phyloP scores from a whole-genome alignment of 495 filamentous ascomycete species.

The Penicillium longicatenatum region DNA sequence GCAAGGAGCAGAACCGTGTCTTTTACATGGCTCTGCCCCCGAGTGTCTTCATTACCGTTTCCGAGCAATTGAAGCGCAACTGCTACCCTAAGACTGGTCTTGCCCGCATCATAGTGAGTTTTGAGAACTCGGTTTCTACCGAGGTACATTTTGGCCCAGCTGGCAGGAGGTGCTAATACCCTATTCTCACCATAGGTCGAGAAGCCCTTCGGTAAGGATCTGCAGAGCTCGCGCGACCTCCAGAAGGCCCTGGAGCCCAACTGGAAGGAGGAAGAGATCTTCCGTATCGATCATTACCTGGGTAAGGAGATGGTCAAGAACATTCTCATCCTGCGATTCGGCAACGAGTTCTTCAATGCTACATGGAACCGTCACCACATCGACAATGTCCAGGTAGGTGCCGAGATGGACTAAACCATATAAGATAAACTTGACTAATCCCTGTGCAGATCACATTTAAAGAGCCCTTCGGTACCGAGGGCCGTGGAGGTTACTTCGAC shows the following conservation, averaged over 20 bases:
- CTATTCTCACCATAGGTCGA: conserved; percentile 66
- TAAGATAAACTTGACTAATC: not conserved
- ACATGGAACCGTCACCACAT: conserved; percentile 99
- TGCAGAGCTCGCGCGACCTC: conserved; percentile 89
- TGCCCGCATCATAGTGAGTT: conserved; percentile 83
- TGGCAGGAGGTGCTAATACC: conserved; percentile 11
- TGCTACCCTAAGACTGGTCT: conserved; percentile 91
- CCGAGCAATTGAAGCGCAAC: conserved; percentile 93
- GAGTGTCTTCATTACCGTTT: conserved; percentile 96
- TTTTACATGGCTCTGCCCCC: conserved; percentile 99
- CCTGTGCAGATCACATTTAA: conserved; percentile 87
- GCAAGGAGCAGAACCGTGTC: conserved; percentile 80
- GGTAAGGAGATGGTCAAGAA: conserved; percentile 99
- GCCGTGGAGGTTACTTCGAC: conserved; percentile 98
- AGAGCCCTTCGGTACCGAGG: conserved; percentile 99
- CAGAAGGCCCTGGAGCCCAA: conserved; percentile 95
- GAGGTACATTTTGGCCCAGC: not conserved
- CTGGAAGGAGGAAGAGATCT: conserved; percentile 99
- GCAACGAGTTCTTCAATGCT: conserved; percentile 98
- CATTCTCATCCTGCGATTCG: conserved; percentile 96
- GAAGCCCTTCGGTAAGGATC: conserved; percentile 98
- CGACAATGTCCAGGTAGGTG: conserved; percentile 78
- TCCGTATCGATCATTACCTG: conserved; percentile 99
- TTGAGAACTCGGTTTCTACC: not conserved
- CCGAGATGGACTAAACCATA: not conserved